A percentile compares a stretch with the other conserved stretches of the same genome.
Evolutionary conservation across 2,329 filamentous ascomycete genomes (phyloP).

Genomic region (Curvularia sp.): DNA sequence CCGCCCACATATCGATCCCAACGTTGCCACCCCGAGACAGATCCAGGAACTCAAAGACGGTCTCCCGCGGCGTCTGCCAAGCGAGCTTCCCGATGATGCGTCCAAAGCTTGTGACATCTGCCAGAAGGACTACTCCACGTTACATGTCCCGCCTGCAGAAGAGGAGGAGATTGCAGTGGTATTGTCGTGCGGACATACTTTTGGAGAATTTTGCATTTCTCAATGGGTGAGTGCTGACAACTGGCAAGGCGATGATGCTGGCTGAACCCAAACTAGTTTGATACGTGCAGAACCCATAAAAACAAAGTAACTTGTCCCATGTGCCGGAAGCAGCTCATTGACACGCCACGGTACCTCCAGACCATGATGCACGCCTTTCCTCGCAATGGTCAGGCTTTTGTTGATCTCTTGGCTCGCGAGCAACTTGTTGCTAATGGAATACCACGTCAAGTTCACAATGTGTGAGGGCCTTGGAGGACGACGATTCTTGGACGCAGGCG

Average conservation of each 20-base stretch:
- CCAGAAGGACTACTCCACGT: constrained; percentile 45
- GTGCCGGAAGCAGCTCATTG: constrained; percentile 46
- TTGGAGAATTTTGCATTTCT: constrained; percentile 48
- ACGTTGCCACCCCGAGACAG: constrained; percentile 33
- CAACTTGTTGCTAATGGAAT: constrained; percentile 28
- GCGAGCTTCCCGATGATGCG: constrained; percentile 35
- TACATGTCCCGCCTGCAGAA: constrained; percentile 37
- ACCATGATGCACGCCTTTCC: constrained; percentile 20
- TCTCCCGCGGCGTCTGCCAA: constrained; percentile 35
- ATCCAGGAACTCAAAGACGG: constrained; percentile 42
- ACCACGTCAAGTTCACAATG: constrained; percentile 27
- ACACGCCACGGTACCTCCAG: constrained; percentile 25
- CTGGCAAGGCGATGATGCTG: neutral
- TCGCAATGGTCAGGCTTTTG: constrained; percentile 23
- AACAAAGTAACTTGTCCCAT: constrained; percentile 50
- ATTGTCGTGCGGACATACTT: constrained; percentile 46
- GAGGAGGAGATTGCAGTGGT: constrained; percentile 46
- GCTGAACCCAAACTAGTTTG: constrained; percentile 17
- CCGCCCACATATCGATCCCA: constrained; percentile 31
- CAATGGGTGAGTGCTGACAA: constrained; percentile 36
- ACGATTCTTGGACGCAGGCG: neutral
- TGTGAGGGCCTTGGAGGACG: neutral
- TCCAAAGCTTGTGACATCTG: constrained; percentile 47
- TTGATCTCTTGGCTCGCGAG: constrained; percentile 31
- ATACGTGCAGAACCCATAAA: constrained; percentile 47